Conservation (phyloP, 108 stramenopile species). For the Nitzschia inconspicua region DNA sequence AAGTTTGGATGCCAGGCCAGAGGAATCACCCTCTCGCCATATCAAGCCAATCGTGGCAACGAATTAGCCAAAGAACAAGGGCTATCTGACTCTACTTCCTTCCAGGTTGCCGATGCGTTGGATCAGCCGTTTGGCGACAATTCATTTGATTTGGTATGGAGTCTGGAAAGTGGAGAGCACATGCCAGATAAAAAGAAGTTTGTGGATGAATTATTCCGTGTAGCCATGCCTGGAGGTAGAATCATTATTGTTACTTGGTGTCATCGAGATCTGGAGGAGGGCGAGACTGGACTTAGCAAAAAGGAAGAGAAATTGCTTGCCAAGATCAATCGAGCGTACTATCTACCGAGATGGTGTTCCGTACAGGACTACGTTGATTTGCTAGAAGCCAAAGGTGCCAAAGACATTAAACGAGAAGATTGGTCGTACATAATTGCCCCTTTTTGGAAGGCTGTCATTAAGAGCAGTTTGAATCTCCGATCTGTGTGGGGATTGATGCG, state of each 20-base stretch:
- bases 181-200: conserved; percentile 96
- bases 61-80: conserved; percentile 84
- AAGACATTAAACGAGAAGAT: conserved; percentile 70
- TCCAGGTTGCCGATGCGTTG: conserved; percentile 94
- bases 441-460: conserved; percentile 94
- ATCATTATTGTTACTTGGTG: conserved; percentile 95
- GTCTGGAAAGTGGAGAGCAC: conserved; percentile 94
- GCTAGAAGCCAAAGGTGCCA: conserved; percentile 63
- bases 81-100: conserved; percentile 50
- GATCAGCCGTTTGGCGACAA: conserved; percentile 84
- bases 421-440: conserved; percentile 92
- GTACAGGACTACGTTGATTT: conserved; percentile 75
- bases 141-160: conserved; percentile 94
- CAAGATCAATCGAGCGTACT: conserved; percentile 89
- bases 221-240: conserved; percentile 71
- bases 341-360: conserved; percentile 88
- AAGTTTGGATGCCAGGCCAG: conserved; percentile 66
- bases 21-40: conserved; percentile 92
- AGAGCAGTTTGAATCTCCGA: conserved; percentile 69
- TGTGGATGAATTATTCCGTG: conserved; percentile 86
- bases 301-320: conserved; percentile 76
- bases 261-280: conserved; percentile 85
- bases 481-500: conserved; percentile 67
- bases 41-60: conserved; percentile 85
- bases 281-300: conserved; percentile 59